Base-by-base conservation (phyloP, 129 eudicot species). In the Arctium minus region DNA sequence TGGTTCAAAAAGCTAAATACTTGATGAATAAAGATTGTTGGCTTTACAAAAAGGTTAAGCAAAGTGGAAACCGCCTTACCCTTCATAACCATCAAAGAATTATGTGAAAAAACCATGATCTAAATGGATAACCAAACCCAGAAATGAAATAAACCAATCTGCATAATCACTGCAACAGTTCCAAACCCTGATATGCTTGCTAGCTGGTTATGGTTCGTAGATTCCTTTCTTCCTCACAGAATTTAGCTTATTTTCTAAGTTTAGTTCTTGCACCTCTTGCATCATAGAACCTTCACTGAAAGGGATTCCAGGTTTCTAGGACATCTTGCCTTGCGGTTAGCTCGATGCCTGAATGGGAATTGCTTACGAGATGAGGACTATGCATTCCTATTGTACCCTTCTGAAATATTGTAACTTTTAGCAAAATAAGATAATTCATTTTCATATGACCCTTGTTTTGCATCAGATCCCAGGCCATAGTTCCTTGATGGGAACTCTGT, bases 191-290 rank as follows among this genome's bases (percentile, higher is more conserved):
- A 70, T 80, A 39, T 11, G 17, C 70, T n/a, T 74, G 39, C 77
- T 37, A 39, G 40, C 22, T 73, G 70, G 71, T 84, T 82, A 84
- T 36, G 39, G 65, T 30, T 39, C 53, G 83, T 72, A 78, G 70
- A 75, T 68, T 68, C 78, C 15, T 84, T 81, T 85, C 32, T 88
- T 90, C 86, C 92, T 85, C 68, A 74, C 84, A 27, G 91, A 88
- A 7, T 83, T 74, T 18, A 89, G 83, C 84, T 70, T 83, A 17
- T 82, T 89, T 68, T 82, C 80, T 39, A 77, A 40, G 60, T 76
- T 82, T 11, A 75, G 70, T 64, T 46, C 71, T 73, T 53, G 79
- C 32, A 44, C 72, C 50, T 22, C 69, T 39, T 86, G 70, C 39
- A 18, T 70, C 33, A 33, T 76, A 8, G 60, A 78, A 74, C 75